Conservation (phyloP, 2,329 filamentous ascomycete genomes). For the Arthrocladium fulminans region DNA sequence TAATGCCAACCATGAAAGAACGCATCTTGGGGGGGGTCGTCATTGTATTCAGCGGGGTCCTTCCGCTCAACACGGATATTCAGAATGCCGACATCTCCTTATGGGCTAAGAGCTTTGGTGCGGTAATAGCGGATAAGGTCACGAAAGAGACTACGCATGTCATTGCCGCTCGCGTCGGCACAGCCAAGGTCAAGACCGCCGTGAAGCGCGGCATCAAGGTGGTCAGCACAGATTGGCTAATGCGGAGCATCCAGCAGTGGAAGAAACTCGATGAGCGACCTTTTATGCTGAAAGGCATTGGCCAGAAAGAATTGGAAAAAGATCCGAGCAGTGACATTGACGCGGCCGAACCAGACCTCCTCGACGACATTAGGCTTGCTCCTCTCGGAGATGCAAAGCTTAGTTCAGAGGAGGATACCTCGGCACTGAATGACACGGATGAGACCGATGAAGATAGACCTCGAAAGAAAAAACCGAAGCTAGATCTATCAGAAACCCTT, state of each 20-base stretch:
- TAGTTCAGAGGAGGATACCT: slow-evolving; percentile 41
- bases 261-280: slow-evolving; percentile 65
- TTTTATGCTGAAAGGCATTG: slow-evolving; percentile 62
- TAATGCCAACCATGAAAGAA: slow-evolving; percentile 75
- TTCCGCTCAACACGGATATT: slow-evolving; percentile 72
- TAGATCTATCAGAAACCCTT: slow-evolving; percentile 27
- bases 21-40: slow-evolving; percentile 64
- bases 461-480: slow-evolving; percentile 21
- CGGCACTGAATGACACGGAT: slow-evolving; percentile 19
- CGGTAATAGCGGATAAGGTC: slow-evolving; percentile 42
- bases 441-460: slow-evolving; percentile 19
- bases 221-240: slow-evolving; percentile 83
- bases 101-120: slow-evolving; percentile 81
- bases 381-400: slow-evolving; percentile 21
- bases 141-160: slow-evolving; percentile 42
- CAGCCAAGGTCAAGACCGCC: slow-evolving; percentile 83
- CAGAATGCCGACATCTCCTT: slow-evolving; percentile 76
- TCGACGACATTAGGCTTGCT: slow-evolving; percentile 13
- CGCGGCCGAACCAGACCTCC: slow-evolving; percentile 14
- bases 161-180: slow-evolving; percentile 55
- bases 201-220: slow-evolving; percentile 78
- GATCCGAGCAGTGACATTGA: slow-evolving; percentile 25
- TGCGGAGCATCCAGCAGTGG: slow-evolving; percentile 79
- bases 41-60: slow-evolving; percentile 82
- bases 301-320: slow-evolving; percentile 31